Base-by-base conservation (phyloP, 441 rosid species). In the Capsella rubella region DNA sequence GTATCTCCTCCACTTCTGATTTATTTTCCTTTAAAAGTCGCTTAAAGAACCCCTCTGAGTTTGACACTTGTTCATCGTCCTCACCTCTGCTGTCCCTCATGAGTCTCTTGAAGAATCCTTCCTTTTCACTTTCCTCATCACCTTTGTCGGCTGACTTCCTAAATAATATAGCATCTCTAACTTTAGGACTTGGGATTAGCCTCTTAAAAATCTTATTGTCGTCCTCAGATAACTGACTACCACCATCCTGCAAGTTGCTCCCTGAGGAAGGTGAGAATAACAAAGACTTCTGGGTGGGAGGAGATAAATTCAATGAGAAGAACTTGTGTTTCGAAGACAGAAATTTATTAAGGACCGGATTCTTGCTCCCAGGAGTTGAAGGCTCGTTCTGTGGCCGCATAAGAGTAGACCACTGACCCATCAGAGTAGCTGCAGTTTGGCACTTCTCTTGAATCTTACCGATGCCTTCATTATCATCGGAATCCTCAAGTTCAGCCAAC, bases 391-490 rank as follows among this genome's bases (percentile, higher is more conserved):
- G 90, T 45, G 86, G 82, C 54, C 81, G 83, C 69, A 90, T 61
- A 47, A 95, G 90, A 4, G 91, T 90, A 1, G 87, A 86, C 99
- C 98, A 95, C 76, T 95, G 95, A 28, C 96, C 99, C 90, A 79
- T 87, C 84, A 95, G 72, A 74, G 98, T 95, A 31, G 98, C 97
- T 3, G 98, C 96, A 81, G 86, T 87, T 81, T 91, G 99, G 78
- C 99, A 95, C 84, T 87, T 89, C 76, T 95, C 98, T 83, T 92
- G 98, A 81, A 95, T 89, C 85, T 92, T 88, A 69, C 91, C 76
- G 14, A 95, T 87, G 64, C 99, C 97, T 67, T 95, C 98, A 79
- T 91, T 92, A 75, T 95, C 99, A 76, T 95, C 97, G 0, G 81
- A 84, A 80, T 93, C 98, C 86, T 93, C 97, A 10, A 95, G 84